These are phyloP conservation scores for Phialemoniopsis sp. DNA, from an alignment of 2,329 filamentous ascomycete species.

Conservation along the genomic window DNA sequence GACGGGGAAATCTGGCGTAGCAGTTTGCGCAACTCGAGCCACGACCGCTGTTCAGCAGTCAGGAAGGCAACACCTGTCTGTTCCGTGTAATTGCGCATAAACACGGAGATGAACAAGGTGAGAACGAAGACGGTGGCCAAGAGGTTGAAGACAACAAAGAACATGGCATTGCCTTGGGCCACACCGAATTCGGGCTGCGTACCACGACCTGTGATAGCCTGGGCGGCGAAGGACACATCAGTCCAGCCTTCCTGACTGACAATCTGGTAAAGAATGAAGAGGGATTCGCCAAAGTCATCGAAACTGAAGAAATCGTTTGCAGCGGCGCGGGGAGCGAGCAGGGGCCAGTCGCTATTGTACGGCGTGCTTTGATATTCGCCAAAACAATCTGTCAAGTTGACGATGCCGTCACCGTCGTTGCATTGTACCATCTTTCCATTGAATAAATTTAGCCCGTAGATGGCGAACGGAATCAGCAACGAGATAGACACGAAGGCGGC, in stretches of 20 bases:
- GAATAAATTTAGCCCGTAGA: constrained; percentile 93
- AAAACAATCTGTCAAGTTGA: constrained; percentile 69
- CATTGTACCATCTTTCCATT: constrained; percentile 75
- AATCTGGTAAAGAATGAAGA: constrained; percentile 98
- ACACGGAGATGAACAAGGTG: constrained; percentile 96
- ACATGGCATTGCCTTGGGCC: constrained; percentile 81
- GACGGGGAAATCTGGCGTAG: constrained; percentile 91
- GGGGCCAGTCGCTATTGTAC: constrained; percentile 69
- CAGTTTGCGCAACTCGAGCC: constrained; percentile 91
- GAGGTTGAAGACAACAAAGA: constrained; percentile 95
- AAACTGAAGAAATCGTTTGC: constrained; percentile 85
- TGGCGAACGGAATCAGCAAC: constrained; percentile 91
- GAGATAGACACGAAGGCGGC: constrained; percentile 92
- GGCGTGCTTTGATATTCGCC: constrained; percentile 77
- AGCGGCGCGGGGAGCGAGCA: constrained; percentile 78
- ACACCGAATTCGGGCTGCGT: constrained; percentile 67
- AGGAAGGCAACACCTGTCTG: constrained; percentile 96
- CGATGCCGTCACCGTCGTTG: constrained; percentile 64
- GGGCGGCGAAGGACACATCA: constrained; percentile 82
- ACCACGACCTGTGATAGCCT: constrained; percentile 74
- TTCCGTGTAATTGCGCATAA: constrained; percentile 99
- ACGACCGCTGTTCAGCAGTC: constrained; percentile 92
- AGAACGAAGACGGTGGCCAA: constrained; percentile 94
- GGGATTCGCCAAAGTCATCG: constrained; percentile 86
- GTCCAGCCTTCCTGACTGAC: constrained; percentile 98